phyloP scores from a whole-genome alignment of 2,329 filamentous ascomycete genomes.

The Clonostachys rosea region DNA sequence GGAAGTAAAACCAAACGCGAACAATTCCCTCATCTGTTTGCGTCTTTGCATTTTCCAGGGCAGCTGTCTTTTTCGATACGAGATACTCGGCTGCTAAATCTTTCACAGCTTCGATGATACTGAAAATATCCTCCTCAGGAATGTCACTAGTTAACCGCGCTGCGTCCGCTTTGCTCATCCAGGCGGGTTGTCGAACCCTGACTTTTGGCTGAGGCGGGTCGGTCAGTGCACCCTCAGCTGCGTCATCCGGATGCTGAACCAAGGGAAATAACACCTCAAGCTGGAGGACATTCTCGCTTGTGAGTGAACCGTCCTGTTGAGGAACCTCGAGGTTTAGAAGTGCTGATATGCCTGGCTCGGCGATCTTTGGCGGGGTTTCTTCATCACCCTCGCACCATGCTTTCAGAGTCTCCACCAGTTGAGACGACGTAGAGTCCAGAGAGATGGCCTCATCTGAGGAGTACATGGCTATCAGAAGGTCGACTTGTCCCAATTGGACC shows the following conservation, averaged over 20 bases:
- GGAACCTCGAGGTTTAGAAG: constrained; percentile 15
- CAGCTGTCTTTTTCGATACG: not conserved
- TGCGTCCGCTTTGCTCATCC: constrained; percentile 45
- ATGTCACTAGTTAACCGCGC: constrained; percentile 28
- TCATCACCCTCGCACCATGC: constrained; percentile 12
- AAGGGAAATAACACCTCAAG: constrained; percentile 29
- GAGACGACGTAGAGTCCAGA: constrained; percentile 13
- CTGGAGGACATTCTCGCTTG: constrained; percentile 10
- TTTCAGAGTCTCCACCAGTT: constrained; percentile 9
- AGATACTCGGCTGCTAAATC: constrained; percentile 17
- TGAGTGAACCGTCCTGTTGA: constrained; percentile 2
- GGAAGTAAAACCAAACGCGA: constrained; percentile 60
- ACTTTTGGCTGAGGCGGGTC: constrained; percentile 35
- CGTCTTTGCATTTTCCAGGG: not conserved
- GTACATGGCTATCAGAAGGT: constrained; percentile 50
- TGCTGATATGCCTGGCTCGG: constrained; percentile 9
- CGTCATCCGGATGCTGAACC: constrained; percentile 1
- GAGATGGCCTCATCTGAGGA: constrained; percentile 25
- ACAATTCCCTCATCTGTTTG: constrained; percentile 23
- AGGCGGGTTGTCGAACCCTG: constrained; percentile 40
- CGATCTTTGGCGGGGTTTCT: constrained; percentile 1
- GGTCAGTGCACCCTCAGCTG: constrained; percentile 2
- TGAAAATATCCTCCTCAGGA: constrained; percentile 36
- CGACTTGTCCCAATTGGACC: constrained; percentile 40
- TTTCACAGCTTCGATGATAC: constrained; percentile 36